phyloP scores from a whole-genome alignment of 768 basidiomycete species.

The Glaciozyma antarctica region DNA sequence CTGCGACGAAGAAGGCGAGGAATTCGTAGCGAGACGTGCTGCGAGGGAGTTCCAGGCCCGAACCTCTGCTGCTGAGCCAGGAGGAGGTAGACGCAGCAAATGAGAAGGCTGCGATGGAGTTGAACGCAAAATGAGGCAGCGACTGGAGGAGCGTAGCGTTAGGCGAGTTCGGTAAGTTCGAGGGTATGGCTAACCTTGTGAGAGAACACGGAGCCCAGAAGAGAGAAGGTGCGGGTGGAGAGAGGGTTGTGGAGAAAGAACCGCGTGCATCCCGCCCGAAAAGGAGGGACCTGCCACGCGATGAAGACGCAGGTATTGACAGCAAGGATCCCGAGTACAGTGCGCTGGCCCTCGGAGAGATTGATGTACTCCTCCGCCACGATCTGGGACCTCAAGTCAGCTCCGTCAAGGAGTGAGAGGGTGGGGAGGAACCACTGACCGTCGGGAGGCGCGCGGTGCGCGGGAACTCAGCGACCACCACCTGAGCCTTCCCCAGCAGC shows the following conservation, averaged over 20 bases:
- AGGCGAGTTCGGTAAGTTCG: background rate
- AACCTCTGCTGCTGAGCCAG: slow-evolving; percentile 5
- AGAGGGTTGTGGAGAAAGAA: slow-evolving; percentile 23
- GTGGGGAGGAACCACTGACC: too few relatives aligned
- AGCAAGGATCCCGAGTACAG: slow-evolving; percentile 15
- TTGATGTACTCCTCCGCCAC: slow-evolving; percentile 26
- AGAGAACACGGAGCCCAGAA: slow-evolving; percentile 25
- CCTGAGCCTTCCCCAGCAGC: too few relatives aligned
- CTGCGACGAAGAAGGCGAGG: slow-evolving; percentile 28
- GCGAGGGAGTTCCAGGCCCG: slow-evolving; percentile 17
- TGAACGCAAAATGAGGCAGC: slow-evolving; percentile 27
- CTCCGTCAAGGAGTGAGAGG: too few relatives aligned
- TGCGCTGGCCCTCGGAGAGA: slow-evolving; percentile 21
- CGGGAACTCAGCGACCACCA: too few relatives aligned
- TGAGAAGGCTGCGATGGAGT: slow-evolving; percentile 26
- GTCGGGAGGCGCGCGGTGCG: too few relatives aligned
- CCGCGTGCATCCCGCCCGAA: background rate
- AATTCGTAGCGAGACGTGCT: slow-evolving; percentile 30
- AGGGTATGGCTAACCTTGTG: slow-evolving; percentile 16
- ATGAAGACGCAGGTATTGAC: slow-evolving; percentile 13
- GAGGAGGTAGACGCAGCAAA: slow-evolving; percentile 12
- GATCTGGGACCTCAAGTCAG: background rate
- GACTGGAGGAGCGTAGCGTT: background rate
- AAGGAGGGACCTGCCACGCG: slow-evolving; percentile 11
- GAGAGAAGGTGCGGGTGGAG: slow-evolving; percentile 8